phyloP scores from a whole-genome alignment of 2,329 filamentous ascomycete genomes.

The Pyricularia pennisetigena region DNA sequence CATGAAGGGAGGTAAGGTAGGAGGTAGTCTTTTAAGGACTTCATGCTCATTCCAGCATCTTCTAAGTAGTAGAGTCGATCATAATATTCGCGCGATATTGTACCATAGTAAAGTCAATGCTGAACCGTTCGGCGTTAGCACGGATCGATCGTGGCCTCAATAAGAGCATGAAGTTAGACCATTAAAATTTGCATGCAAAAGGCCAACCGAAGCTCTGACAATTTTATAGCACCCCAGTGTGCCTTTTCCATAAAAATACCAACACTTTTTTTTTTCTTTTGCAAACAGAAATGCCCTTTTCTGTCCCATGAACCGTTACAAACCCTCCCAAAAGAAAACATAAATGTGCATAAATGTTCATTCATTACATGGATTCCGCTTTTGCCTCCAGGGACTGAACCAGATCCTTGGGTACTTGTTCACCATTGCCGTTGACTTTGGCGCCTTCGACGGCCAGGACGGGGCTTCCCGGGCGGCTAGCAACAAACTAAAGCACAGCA shows the following conservation, averaged over 20 bases:
- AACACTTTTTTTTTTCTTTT: not conserved
- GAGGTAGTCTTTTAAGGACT: not conserved
- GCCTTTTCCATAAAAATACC: not conserved
- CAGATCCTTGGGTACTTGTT: conserved; percentile 14
- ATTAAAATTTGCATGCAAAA: not conserved
- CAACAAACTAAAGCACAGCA: conserved; percentile 50
- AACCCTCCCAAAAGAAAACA: not conserved
- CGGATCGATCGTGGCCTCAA: not conserved
- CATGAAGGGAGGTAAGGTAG: not conserved
- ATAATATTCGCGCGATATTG: not conserved
- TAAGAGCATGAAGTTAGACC: not conserved
- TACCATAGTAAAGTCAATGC: not conserved
- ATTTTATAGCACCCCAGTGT: not conserved
- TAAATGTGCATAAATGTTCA: not conserved
- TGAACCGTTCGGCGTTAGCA: not conserved
- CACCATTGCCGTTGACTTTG: conserved; percentile 14
- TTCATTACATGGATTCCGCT: conserved; percentile 16
- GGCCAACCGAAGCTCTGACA: not conserved
- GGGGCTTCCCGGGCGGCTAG: conserved; percentile 59
- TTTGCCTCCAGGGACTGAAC: conserved; percentile 25
- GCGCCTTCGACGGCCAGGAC: conserved; percentile 35
- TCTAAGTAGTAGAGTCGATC: not conserved
- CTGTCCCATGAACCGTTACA: too few species aligned
- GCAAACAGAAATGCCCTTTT: too few species aligned
- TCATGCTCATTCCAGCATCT: not conserved